Conservation (phyloP, 31 red algal genomes). For the Asparagopsis taxiformis region DNA sequence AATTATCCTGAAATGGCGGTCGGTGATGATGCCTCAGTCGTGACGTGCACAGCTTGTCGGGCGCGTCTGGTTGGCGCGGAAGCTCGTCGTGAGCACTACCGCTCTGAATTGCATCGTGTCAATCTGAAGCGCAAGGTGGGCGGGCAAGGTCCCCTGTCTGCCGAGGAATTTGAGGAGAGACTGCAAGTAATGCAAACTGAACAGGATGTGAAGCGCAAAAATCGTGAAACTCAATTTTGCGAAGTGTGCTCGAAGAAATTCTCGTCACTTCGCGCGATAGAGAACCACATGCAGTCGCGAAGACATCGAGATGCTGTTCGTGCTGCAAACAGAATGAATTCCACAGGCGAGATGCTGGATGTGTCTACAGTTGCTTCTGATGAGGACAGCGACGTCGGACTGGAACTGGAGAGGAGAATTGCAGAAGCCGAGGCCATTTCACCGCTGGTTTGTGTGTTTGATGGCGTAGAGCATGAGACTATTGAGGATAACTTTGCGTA, state of each 20-base stretch:
- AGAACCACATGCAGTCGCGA: constrained; percentile 77
- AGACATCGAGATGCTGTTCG: constrained; percentile 49
- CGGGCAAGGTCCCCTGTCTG: constrained; percentile 54
- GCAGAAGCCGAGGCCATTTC: constrained; percentile 12
- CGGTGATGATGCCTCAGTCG: constrained; percentile 2
- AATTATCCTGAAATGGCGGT: too few relatives aligned
- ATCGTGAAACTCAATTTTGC: too few relatives aligned
- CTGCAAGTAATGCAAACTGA: neutral
- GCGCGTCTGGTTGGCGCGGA: constrained; percentile 40
- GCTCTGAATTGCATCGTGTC: constrained; percentile 84
- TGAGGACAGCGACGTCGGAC: constrained; percentile 21
- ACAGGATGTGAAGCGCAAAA: too few relatives aligned
- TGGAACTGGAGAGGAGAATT: constrained; percentile 43
- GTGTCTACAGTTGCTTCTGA: constrained; percentile 12
- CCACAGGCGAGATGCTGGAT: neutral
- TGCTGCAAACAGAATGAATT: neutral
- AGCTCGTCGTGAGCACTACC: constrained; percentile 70
- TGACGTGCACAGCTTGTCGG: constrained; percentile 79
- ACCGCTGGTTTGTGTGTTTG: constrained; percentile 67
- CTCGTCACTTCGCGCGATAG: constrained; percentile 56
- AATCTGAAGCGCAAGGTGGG: constrained; percentile 92
- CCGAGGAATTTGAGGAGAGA: constrained; percentile 48
- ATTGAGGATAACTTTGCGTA: constrained; percentile 51
- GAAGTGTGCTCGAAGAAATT: constrained; percentile 77
- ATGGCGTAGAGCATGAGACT: constrained; percentile 35